Conservation (phyloP, 2,329 filamentous ascomycete genomes). For the Sclerotinia sclerotiorum region DNA sequence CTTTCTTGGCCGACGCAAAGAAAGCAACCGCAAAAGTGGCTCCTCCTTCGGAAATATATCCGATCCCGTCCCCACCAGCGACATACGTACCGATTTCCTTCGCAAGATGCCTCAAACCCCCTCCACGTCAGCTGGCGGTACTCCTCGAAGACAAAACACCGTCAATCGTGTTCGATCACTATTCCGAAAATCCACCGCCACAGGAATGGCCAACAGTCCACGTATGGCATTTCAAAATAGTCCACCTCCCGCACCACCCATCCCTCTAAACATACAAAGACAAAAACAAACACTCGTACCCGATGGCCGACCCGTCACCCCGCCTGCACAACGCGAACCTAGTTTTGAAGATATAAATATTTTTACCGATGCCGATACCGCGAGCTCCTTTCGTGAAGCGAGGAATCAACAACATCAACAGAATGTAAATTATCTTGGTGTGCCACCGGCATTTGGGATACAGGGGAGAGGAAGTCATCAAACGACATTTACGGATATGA, state of each 20-base stretch:
- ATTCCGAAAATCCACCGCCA: conserved; percentile 33
- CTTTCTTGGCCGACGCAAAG: conserved; percentile 37
- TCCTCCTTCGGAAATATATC: conserved; percentile 50
- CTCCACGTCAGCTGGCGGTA: conserved; percentile 25
- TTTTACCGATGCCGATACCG: conserved; percentile 51
- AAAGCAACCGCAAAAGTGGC: conserved; percentile 38
- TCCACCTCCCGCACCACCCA: conserved; percentile 26
- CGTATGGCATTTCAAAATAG: conserved; percentile 1
- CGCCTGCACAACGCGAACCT: conserved; percentile 45
- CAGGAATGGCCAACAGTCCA: not conserved
- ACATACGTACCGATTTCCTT: conserved; percentile 55
- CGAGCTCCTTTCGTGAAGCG: conserved; percentile 36
- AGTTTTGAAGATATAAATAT: conserved; percentile 54
- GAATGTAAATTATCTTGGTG: conserved; percentile 5
- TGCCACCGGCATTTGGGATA: not conserved
- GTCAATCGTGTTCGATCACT: conserved; percentile 34
- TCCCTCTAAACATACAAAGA: conserved; percentile 31
- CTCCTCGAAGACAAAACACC: conserved; percentile 23
- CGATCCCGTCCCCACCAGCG: conserved; percentile 52
- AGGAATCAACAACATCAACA: conserved; percentile 14
- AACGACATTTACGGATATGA: conserved; percentile 55
- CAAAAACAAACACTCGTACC: not conserved
- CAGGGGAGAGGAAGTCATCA: conserved; percentile 28
- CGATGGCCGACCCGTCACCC: conserved; percentile 37
- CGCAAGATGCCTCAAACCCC: conserved; percentile 40